Evolutionary conservation across 805 yeast species (phyloP).

Genomic region (Kazachstania viticola): DNA sequence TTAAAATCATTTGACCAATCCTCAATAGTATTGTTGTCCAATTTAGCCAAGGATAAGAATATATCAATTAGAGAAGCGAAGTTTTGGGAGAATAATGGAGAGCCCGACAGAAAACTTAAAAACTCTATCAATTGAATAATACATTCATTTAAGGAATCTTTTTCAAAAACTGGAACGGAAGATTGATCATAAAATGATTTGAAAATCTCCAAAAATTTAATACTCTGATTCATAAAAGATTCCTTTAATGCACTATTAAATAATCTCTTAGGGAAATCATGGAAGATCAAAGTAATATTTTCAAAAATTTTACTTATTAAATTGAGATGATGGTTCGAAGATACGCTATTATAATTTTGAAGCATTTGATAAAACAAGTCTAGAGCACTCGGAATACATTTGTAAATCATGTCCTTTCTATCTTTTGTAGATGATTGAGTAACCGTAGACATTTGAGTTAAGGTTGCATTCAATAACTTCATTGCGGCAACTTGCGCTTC

Average conservation of each 20-base stretch:
- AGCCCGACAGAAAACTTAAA: conserved; percentile 9
- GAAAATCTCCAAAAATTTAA: conserved; percentile 9
- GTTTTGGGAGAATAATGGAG: conserved; percentile 5
- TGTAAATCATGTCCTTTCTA: conserved; percentile 11
- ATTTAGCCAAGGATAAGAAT: conserved; percentile 29
- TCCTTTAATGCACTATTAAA: conserved; percentile 6
- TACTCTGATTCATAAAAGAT: conserved; percentile 6
- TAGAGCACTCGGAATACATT: conserved; percentile 11
- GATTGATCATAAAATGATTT: not conserved
- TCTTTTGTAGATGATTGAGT: conserved; percentile 8
- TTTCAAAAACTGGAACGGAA: not conserved
- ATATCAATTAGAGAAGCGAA: conserved; percentile 13
- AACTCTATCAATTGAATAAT: conserved; percentile 15
- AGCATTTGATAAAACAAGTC: conserved; percentile 4
- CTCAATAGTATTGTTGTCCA: conserved; percentile 35
- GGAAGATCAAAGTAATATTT: conserved; percentile 12
- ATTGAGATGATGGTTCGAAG: conserved; percentile 1
- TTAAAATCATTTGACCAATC: conserved; percentile 54
- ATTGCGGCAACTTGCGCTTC: conserved; percentile 39
- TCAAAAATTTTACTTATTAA: conserved; percentile 14
- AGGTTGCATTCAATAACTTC: conserved; percentile 40
- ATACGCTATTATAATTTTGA: not conserved
- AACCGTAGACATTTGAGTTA: conserved; percentile 36
- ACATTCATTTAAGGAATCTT: conserved; percentile 9
- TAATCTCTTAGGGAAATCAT: conserved; percentile 15